These are phyloP conservation scores for Berberis thunbergii DNA, from an alignment of 164 flowering plant species.

Conservation along the genomic window DNA sequence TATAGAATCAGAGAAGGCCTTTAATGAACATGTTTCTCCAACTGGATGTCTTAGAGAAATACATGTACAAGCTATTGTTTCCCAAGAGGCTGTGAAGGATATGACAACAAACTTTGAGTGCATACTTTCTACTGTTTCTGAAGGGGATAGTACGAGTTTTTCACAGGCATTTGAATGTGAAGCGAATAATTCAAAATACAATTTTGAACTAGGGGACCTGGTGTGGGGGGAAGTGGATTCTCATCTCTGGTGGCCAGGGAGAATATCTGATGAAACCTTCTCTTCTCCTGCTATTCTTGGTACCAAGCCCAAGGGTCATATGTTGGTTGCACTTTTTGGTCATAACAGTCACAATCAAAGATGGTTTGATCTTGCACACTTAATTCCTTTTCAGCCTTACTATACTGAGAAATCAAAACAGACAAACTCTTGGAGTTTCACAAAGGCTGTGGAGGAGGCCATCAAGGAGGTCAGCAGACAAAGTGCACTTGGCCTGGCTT, in stretches of 20 bases:
- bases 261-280: slow-evolving; percentile 60
- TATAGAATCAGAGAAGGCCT: no score
- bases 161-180: no score
- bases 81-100: no score
- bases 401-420: slow-evolving; percentile 70
- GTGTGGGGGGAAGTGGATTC: slow-evolving; percentile 98
- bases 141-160: no score
- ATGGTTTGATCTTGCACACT: slow-evolving; percentile 84
- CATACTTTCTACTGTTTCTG: no score
- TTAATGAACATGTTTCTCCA: no score
- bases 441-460: slow-evolving; percentile 91
- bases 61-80: no score
- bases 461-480: slow-evolving; percentile 71
- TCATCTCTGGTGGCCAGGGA: slow-evolving; percentile 99
- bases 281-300: slow-evolving; percentile 62
- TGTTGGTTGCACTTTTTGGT: slow-evolving; percentile 93
- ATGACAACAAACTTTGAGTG: no score
- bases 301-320: slow-evolving; percentile 55
- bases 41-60: no score
- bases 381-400: slow-evolving; percentile 64
- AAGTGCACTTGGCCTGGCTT: slow-evolving; percentile 54
- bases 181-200: no score
- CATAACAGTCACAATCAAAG: slow-evolving; percentile 76
- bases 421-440: slow-evolving; percentile 44
- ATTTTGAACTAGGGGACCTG: slow-evolving; percentile 42